Base-by-base conservation (phyloP, 106 monocot species). In the Phalaenopsis equestris region DNA sequence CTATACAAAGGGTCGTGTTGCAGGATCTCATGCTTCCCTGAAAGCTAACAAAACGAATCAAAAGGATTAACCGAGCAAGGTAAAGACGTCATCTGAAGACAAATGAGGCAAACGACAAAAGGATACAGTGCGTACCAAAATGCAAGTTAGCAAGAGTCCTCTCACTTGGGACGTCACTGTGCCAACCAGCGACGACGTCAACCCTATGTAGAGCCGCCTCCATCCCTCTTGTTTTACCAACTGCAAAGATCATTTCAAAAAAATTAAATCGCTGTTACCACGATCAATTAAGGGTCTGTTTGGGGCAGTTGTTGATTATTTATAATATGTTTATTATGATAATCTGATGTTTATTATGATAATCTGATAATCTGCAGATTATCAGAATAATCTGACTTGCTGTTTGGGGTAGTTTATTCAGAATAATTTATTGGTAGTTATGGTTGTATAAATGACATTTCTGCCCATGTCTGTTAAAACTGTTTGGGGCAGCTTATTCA, bases 91-190 rank as follows among this genome's bases (percentile, higher is more conserved):
- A 30, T 67, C 6, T 1, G 10, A 41, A 2, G 19, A 39, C 38
- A 70, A 38, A 70, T 37, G 8, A 36, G 38, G 68, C 11, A 37
- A 70, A 70, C 38, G 68, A 70, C 38, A 70, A 37, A 37, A 11
- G 73, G 73, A 19, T 43, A 19, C 16, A 41, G 8, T 43, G 19
- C 43, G n/a, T 18, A 45, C 12, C 3, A 74, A 61, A 74, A 45
- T 19, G 74, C 43, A 74, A 43, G 74, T 45, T 43, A 42, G 17
- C 41, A 12, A 56, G 57, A n/a, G 12, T 49, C 3, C 21, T 41
- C 42, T 70, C 16, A 98, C 94, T 92, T 99, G 99, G 39, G 99
- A 99, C 7, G 90, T 85, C 43, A 93, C 99, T 36, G 99, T 93
- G 76, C 99, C 99, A 77, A 88, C 84, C 11, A 99, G 89, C 30